Base-by-base conservation (phyloP, 2,329 filamentous ascomycete genomes). In the Penicillium sp. region DNA sequence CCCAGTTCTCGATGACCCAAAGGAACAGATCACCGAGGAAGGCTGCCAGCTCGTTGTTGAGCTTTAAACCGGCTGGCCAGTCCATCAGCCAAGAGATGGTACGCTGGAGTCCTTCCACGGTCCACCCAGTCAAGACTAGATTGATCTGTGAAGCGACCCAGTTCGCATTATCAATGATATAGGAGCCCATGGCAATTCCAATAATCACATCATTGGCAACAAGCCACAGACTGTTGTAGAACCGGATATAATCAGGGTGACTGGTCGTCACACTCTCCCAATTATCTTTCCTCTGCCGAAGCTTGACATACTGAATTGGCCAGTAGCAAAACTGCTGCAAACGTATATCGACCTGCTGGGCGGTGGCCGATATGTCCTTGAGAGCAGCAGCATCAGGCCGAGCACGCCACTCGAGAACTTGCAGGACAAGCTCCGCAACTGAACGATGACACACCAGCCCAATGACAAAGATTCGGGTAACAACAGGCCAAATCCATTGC, bases 1-100 rank as follows among this genome's bases (percentile, higher is more conserved):
- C 89, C 94, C 94, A 99, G 70, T 97, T 95, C 61, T 97, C 92
- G 61, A 99, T 97, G 45, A 99, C 94, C 94, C 94, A 99, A 3
- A 97, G 79, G 68, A 99, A 99, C 3, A 99, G 77, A 67, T 97
- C 93, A 59, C 94, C 94, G 11, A 99, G 82, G 65, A 99, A 99
- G n/a, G 85, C 83, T 2, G 92, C 94, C 38, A 99, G 80, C 72
- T 99, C 93, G 50, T 86, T 92, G 70, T 99, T 99, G 36, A 99
- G 83, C 74, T 99, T 99, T 61, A 99, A 77, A 32, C 94, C 94
- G 45, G 92, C 94, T 8, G 94, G 94, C 86, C 89, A 96, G 51
- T 89, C 90, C 90, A 94, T 97, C 43, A 99, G 80, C 94, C 94
- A 99, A 5, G 84, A 87, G 55, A 99, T 97, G 71, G 92, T 96